Evolutionary conservation across 164 flowering plant genomes (phyloP).

Genomic region (Chimonanthus salicifolius): DNA sequence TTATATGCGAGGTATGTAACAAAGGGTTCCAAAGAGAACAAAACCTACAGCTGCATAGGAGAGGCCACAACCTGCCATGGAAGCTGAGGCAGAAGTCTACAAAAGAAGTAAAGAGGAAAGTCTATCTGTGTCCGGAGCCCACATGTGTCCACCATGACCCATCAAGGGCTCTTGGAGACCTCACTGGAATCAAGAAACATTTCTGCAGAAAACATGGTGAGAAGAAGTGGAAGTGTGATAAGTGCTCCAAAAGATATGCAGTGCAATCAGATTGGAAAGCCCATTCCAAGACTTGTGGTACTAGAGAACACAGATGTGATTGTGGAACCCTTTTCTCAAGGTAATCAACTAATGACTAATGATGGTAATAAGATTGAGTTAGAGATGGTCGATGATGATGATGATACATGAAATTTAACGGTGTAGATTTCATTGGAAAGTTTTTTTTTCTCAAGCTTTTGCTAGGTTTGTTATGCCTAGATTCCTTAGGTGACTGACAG

Average conservation of each 20-base stretch:
- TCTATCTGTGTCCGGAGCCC: slow-evolving; percentile 83
- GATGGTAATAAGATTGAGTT: neutral
- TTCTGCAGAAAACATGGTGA: slow-evolving; percentile 86
- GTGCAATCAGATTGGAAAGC: slow-evolving; percentile 97
- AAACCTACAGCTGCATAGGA: slow-evolving; percentile 84
- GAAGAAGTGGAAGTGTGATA: slow-evolving; percentile 92
- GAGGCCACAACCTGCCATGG: slow-evolving; percentile 96
- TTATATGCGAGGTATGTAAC: slow-evolving; percentile 88
- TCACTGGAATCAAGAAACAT: slow-evolving; percentile 89
- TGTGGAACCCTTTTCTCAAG: slow-evolving; percentile 95
- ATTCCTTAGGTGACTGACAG: slow-evolving; percentile 10
- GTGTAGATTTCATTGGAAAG: neutral
- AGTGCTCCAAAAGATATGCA: slow-evolving; percentile 80
- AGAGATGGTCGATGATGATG: neutral
- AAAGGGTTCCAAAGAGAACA: slow-evolving; percentile 95
- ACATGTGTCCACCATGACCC: slow-evolving; percentile 89
- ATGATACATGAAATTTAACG: neutral
- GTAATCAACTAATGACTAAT: slow-evolving; percentile 24
- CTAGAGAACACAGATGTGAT: slow-evolving; percentile 78
- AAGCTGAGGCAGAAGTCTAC: slow-evolving; percentile 78
- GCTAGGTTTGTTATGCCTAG: slow-evolving; percentile 8
- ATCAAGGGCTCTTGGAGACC: slow-evolving; percentile 86
- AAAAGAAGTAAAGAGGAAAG: slow-evolving; percentile 68
- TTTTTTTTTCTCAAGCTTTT: neutral
- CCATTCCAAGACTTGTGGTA: slow-evolving; percentile 84